Evolutionary conservation across 2,329 filamentous ascomycete species (phyloP).

Genomic region (Sporothrix curviconia): DNA sequence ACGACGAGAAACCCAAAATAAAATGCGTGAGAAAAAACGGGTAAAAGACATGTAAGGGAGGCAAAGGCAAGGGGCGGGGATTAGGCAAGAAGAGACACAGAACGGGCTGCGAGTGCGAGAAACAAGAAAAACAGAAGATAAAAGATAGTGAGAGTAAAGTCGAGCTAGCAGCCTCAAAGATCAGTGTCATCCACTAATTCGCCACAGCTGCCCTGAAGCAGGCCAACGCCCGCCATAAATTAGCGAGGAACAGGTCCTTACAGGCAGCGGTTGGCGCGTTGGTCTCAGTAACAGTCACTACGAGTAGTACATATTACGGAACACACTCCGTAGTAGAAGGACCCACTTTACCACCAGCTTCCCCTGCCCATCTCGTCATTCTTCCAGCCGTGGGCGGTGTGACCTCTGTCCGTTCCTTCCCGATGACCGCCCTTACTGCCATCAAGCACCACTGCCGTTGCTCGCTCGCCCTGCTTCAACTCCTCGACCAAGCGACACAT

Average conservation of each 20-base stretch:
- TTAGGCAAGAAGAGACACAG: neutral
- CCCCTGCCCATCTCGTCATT: too few species aligned
- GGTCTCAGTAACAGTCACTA: neutral
- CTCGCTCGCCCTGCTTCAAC: neutral
- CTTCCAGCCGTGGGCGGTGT: constrained; percentile 4
- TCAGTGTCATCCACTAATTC: too few species aligned
- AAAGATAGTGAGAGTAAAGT: neutral
- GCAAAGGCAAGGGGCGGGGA: neutral
- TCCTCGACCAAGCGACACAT: neutral
- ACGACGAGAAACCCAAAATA: neutral
- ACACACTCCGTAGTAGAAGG: too few species aligned
- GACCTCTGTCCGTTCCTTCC: neutral
- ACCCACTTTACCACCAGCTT: too few species aligned
- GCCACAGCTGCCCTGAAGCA: too few species aligned
- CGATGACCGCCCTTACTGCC: neutral
- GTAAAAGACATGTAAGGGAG: constrained; percentile 1
- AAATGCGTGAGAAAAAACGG: neutral
- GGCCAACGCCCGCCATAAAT: too few species aligned
- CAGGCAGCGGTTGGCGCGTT: neutral
- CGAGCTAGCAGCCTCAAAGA: too few species aligned
- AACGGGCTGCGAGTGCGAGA: neutral
- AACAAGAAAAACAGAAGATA: neutral
- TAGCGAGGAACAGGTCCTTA: too few species aligned
- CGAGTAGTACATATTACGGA: too few species aligned
- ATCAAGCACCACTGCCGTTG: neutral